These are phyloP conservation scores for Candida germanica DNA, from an alignment of 805 yeast genomes.

Conservation along the genomic window DNA sequence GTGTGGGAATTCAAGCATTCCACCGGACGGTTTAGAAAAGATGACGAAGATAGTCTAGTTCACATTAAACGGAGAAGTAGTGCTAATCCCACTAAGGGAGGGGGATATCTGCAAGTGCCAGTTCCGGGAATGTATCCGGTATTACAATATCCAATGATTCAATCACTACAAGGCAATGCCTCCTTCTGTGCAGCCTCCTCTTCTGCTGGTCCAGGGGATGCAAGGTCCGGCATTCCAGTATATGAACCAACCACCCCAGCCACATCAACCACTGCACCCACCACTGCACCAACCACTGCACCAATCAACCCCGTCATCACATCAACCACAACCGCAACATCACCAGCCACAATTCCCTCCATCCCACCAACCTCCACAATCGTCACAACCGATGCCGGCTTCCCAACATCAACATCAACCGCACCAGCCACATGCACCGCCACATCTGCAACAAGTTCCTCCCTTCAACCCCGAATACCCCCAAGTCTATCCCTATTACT, in stretches of 20 bases:
- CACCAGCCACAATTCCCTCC: slow-evolving; percentile 4
- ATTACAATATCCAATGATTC: too few relatives aligned
- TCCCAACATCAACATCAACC: not conserved
- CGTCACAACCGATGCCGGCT: not conserved
- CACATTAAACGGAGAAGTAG: slow-evolving; percentile 49
- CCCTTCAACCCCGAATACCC: not conserved
- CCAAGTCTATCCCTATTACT: slow-evolving; percentile 7
- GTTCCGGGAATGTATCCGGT: too few relatives aligned
- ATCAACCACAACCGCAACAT: not conserved
- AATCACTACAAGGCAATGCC: too few relatives aligned
- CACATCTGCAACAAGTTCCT: not conserved
- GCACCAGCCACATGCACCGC: not conserved
- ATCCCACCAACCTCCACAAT: slow-evolving; percentile 1
- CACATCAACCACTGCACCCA: not conserved
- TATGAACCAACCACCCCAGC: not conserved
- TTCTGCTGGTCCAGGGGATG: too few relatives aligned
- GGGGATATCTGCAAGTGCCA: not conserved
- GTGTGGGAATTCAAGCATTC: slow-evolving; percentile 59
- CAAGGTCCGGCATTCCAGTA: too few relatives aligned
- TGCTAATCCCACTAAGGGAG: slow-evolving; percentile 20
- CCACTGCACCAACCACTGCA: not conserved
- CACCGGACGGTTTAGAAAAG: slow-evolving; percentile 47
- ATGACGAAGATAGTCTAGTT: slow-evolving; percentile 43
- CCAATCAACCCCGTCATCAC: not conserved
- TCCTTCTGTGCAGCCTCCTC: too few relatives aligned